Conservation (phyloP, 2,329 filamentous ascomycete species). For the Sporothrix schenckii region DNA sequence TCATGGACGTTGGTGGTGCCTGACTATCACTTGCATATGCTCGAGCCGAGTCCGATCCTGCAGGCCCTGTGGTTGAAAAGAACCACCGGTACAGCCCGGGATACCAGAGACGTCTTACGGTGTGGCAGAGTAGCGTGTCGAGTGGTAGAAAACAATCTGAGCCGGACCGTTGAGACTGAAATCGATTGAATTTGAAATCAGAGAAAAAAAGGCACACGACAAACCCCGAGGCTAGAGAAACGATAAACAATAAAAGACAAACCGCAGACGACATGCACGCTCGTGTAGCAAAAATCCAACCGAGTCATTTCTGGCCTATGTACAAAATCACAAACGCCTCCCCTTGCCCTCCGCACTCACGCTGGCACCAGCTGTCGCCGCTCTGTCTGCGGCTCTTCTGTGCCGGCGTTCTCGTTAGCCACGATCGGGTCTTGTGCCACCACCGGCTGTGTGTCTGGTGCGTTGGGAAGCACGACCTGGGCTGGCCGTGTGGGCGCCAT, state of each 20-base stretch:
- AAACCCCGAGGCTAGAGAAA: constrained; percentile 18
- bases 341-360: constrained; percentile 11
- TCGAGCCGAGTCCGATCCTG: neutral
- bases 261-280: neutral
- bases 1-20: neutral
- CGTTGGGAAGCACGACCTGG: constrained; percentile 57
- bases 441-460: constrained; percentile 47
- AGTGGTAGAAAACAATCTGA: neutral
- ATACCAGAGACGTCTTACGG: neutral
- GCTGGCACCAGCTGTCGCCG: constrained; percentile 35
- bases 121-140: no score
- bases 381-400: constrained; percentile 27
- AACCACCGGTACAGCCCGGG: neutral
- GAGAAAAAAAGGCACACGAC: neutral
- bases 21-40: constrained; percentile 17
- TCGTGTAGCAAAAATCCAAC: neutral
- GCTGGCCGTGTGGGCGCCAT: constrained; percentile 38
- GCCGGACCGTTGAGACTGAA: neutral
- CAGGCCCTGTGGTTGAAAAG: neutral
- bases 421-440: neutral
- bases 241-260: neutral
- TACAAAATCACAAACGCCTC: neutral
- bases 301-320: neutral
- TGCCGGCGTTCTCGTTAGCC: constrained; percentile 1
- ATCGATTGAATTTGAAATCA: neutral